A percentile compares a stretch with the other conserved stretches of the same genome.
phyloP scores from a whole-genome alignment of 768 basidiomycete genomes.

The Rhizopogon roseolus region DNA sequence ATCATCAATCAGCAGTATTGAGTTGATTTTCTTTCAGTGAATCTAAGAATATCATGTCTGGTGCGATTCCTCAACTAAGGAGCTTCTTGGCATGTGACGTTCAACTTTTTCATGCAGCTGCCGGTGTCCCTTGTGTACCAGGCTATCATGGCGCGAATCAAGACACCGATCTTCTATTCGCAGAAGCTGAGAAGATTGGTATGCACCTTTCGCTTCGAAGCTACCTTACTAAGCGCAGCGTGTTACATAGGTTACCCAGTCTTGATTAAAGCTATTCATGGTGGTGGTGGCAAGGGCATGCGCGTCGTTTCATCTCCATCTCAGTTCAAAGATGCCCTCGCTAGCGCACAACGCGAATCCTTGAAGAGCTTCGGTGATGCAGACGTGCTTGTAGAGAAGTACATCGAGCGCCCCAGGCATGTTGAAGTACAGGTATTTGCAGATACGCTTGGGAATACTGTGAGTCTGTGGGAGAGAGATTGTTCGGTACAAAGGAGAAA shows the following conservation, averaged over 20 bases:
- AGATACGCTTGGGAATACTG: constrained; percentile 70
- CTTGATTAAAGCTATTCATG: constrained; percentile 94
- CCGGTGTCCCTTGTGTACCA: constrained; percentile 89
- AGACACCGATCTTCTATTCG: constrained; percentile 61
- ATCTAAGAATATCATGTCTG: constrained; percentile 92
- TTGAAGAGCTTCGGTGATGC: constrained; percentile 85
- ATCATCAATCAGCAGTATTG: neutral
- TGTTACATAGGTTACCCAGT: constrained; percentile 71
- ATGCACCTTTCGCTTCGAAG: neutral
- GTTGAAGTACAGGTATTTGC: constrained; percentile 96
- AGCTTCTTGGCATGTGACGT: neutral
- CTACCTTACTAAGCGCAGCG: neutral
- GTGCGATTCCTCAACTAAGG: constrained; percentile 31
- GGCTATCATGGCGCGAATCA: constrained; percentile 90
- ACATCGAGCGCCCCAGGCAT: constrained; percentile 81
- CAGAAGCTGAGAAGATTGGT: constrained; percentile 73
- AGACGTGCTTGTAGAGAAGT: constrained; percentile 85
- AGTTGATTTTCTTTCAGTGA: constrained; percentile 44
- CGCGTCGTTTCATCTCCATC: constrained; percentile 64
- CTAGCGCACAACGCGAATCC: constrained; percentile 87
- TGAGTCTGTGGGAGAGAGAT: constrained; percentile 96
- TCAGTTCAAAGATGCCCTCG: constrained; percentile 75
- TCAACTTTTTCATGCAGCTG: constrained; percentile 42
- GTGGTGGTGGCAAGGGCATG: constrained; percentile 97
- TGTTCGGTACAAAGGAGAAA: constrained; percentile 90